phyloP scores from a whole-genome alignment of 2,329 filamentous ascomycete species.

The Corniculantispora saksenae region DNA sequence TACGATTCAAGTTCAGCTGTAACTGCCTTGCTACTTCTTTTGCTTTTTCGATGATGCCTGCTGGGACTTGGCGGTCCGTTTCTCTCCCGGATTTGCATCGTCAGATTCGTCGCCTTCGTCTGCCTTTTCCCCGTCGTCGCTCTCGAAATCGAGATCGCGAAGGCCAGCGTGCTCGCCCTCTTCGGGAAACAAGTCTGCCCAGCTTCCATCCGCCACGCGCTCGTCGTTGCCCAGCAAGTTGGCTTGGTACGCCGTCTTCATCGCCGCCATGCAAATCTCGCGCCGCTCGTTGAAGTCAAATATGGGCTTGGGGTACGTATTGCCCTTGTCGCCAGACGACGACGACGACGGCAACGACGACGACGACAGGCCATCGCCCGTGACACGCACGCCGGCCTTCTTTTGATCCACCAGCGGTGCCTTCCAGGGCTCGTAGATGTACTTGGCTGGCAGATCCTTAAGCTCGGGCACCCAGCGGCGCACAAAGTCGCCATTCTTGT shows the following conservation, averaged over 20 bases:
- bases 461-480: slow-evolving; percentile 69
- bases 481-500: slow-evolving; percentile 66
- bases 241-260: slow-evolving; percentile 70
- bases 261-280: slow-evolving; percentile 62
- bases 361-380: slow-evolving; percentile 49
- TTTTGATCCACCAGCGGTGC: slow-evolving; percentile 68
- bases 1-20: not conserved
- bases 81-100: slow-evolving; percentile 22
- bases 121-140: slow-evolving; percentile 36
- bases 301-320: slow-evolving; percentile 72
- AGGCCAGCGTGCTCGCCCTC: slow-evolving; percentile 42
- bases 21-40: slow-evolving; percentile 30
- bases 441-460: slow-evolving; percentile 61
- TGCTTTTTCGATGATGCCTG: slow-evolving; percentile 17
- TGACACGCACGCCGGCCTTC: slow-evolving; percentile 64
- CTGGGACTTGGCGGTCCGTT: slow-evolving; percentile 25
- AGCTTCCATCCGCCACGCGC: slow-evolving; percentile 61
- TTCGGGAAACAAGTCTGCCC: slow-evolving; percentile 48
- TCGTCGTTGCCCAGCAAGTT: slow-evolving; percentile 65
- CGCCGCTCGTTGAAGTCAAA: slow-evolving; percentile 70
- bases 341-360: slow-evolving; percentile 24
- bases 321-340: slow-evolving; percentile 34
- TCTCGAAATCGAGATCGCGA: slow-evolving; percentile 32
- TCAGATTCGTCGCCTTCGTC: slow-evolving; percentile 31
- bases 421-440: slow-evolving; percentile 80